Conservation (phyloP, 139 green algal genomes). For the Volvox reticuliferus region DNA sequence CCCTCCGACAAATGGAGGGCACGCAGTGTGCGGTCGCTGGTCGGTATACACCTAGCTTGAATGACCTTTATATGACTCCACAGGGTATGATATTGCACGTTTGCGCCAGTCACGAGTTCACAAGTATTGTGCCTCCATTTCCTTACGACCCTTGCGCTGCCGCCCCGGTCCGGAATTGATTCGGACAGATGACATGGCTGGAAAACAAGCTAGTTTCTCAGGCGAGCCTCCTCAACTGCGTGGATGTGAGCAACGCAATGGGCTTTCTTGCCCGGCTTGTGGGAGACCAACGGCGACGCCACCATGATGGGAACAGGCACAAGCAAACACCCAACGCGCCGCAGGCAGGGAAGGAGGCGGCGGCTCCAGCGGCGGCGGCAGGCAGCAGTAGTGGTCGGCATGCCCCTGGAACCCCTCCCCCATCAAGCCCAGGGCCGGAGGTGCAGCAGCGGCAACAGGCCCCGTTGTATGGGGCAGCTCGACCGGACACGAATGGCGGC, state of each 20-base stretch:
- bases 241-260: constrained; percentile 11
- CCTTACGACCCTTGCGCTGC: neutral
- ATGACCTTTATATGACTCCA: too few relatives aligned
- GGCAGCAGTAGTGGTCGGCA: neutral
- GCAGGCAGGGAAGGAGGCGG: neutral
- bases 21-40: too few relatives aligned
- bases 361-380: neutral
- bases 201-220: neutral
- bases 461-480: neutral
- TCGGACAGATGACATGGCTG: neutral
- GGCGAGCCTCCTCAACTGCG: neutral
- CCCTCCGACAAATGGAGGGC: too few relatives aligned
- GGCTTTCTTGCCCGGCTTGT: neutral
- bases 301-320: too few relatives aligned
- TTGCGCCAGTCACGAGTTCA: too few relatives aligned
- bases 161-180: neutral
- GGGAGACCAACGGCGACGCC: neutral
- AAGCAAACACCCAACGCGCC: too few relatives aligned
- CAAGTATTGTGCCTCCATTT: too few relatives aligned
- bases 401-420: too few relatives aligned
- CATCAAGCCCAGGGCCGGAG: neutral
- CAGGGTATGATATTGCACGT: too few relatives aligned
- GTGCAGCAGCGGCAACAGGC: neutral
- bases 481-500: neutral
- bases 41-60: too few relatives aligned